phyloP scores from a whole-genome alignment of 148 eudicot genomes.

The Rhododendron williamsianum region DNA sequence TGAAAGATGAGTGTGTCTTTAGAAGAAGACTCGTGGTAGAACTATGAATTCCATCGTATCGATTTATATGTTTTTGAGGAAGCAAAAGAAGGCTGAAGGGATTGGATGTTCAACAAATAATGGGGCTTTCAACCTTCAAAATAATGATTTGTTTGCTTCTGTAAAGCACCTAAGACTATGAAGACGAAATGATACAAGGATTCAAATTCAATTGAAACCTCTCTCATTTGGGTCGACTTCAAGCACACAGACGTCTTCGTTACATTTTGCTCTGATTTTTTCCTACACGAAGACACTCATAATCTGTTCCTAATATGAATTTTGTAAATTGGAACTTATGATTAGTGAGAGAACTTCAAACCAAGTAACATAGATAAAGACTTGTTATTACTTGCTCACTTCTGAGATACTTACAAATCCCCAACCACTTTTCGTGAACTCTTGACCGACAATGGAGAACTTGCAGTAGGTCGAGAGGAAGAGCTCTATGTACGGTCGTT shows the following conservation, averaged over 20 bases:
- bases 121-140: constrained; percentile 2
- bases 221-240: neutral
- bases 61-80: neutral
- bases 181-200: neutral
- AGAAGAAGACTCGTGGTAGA: neutral
- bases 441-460: constrained; percentile 59
- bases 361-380: neutral
- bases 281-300: neutral
- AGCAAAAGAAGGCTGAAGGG: constrained; percentile 24
- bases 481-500: constrained; percentile 64
- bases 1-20: neutral
- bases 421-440: constrained; percentile 82
- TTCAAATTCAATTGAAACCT: neutral
- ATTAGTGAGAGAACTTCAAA: neutral
- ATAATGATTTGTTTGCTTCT: neutral
- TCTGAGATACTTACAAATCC: constrained; percentile 70
- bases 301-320: neutral
- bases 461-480: constrained; percentile 58
- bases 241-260: neutral
- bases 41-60: neutral
- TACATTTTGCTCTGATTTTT: neutral
- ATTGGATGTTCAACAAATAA: constrained; percentile 14
- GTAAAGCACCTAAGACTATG: neutral
- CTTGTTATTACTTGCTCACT: neutral
- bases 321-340: neutral